These are phyloP conservation scores for Pyrenopolyporus hunteri DNA, from an alignment of 495 filamentous ascomycete species.

Conservation along the genomic window DNA sequence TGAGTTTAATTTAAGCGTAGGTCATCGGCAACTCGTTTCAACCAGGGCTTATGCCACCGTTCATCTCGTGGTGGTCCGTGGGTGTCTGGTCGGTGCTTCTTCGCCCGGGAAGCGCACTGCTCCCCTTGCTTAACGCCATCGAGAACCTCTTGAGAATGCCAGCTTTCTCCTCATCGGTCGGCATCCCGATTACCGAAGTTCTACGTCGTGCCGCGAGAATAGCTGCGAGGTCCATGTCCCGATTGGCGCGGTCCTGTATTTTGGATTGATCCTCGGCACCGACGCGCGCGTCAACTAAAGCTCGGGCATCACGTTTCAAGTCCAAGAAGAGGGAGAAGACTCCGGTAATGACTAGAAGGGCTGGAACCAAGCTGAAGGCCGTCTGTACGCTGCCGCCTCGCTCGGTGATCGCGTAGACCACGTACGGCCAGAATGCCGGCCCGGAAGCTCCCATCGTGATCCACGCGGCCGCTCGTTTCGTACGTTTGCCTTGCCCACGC, in stretches of 20 bases:
- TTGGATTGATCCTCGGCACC: conserved; percentile 37
- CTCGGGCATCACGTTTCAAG: conserved; percentile 45
- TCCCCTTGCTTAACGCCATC: conserved; percentile 31
- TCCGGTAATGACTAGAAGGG: conserved; percentile 41
- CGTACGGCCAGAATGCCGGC: conserved; percentile 70
- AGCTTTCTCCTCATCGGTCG: conserved; percentile 24
- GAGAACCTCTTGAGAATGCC: conserved; percentile 34
- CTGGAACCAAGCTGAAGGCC: conserved; percentile 46
- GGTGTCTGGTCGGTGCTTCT: conserved; percentile 21
- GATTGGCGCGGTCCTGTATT: conserved; percentile 42
- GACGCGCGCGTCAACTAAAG: conserved; percentile 46
- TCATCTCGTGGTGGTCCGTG: conserved; percentile 29
- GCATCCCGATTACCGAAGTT: conserved; percentile 24
- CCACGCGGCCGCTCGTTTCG: conserved; percentile 70
- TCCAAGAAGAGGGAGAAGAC: conserved; percentile 49
- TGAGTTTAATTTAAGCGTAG: not conserved
- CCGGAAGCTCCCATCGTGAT: conserved; percentile 70
- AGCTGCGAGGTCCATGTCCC: conserved; percentile 39
- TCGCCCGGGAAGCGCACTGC: conserved; percentile 15
- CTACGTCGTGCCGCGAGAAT: conserved; percentile 41
- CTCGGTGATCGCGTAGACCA: conserved; percentile 53
- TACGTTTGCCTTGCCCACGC: conserved; percentile 71
- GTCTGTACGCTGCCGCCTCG: conserved; percentile 43
- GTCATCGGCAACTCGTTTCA: conserved; percentile 1
- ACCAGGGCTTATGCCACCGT: conserved; percentile 14